Base-by-base conservation (phyloP, 75 land plant species). In the Cupressus sempervirens region DNA sequence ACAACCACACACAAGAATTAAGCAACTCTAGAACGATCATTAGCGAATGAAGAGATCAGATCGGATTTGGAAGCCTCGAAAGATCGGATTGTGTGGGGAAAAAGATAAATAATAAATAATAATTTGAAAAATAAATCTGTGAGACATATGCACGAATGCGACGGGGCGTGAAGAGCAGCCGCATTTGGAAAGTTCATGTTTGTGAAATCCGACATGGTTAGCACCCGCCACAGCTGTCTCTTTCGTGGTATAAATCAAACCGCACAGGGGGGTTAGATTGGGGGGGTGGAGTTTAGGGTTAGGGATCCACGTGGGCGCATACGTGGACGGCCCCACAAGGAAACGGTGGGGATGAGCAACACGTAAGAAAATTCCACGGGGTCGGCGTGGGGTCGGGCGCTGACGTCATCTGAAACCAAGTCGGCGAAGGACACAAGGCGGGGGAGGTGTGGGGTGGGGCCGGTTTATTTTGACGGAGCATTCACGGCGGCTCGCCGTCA, bases 161-260 rank as follows among this genome's bases (percentile, higher is more conserved):
- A 70, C 74, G 14, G 12, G n/a, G 9, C 72, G 26, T 26, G 18
- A 16, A 15, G 20, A 3, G 7, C 7, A 68, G 32, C 73, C 73
- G 29, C 30, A 68, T 68, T 30, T 30, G n/a, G n/a, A n/a, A 68
- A 68, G 32, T 32, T 32, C 26, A 72, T 72, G 34, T 72, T 32
- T 72, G 74, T 30, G 74, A 72, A 72, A 72, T 72, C 74, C 74
- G 74, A 72, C 74, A 72, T 72, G 74, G 26, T 72, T 72, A 72
- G 35, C 74, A 72, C 74, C 68, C 74, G 32, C n/a, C 13, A 13
- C n/a, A 3, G 15, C 35, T 0, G 74, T 72, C 67, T 0, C 67
- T 62, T 26, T 62, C 67, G n/a, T n/a, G 67, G 26, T 62, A 5
- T 23, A 62, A 62, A 62, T 1, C 8, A 62, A 62, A 6, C 67